Evolutionary conservation across 768 basidiomycete genomes (phyloP), one percentile per base, ranked within the genome.

Genomic region (Suillus discolor): DNA sequence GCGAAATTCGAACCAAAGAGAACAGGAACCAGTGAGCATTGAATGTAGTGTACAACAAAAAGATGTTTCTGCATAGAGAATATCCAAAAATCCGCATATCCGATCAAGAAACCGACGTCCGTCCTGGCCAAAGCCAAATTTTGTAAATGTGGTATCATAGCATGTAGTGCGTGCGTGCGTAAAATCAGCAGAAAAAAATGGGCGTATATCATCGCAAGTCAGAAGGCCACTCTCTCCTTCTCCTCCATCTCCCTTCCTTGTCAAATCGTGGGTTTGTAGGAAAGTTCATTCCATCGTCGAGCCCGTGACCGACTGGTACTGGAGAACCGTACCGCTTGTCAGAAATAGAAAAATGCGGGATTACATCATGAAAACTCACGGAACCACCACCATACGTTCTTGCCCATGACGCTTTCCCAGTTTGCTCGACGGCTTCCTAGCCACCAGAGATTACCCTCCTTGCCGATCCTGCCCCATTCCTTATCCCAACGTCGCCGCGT

Each of bases 391-490:
- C 83, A 82, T 63, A 76, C 75, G 65, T 79, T 84, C 41, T 70
- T 76, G 11, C 96, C 96, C 94, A 98, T 97, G 53, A 91, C 89
- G 59, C 87, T 85, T 69, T 85, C 83, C 95, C 95, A 97, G 68
- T 89, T 90, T 51, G 77, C 79, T 59, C 81, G 75, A 54, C 70
- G 66, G 68, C 82, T 85, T 34, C 92, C 96, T 42, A 87, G 77
- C 88, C 90, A 93, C 96, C 96, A 98, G 8, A 96, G 76, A 73
- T 95, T 89, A 0, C 91, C 94, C 72, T 96, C 96, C 38, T 81
- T 85, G 8, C 83, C 80, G 1, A 92, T 79, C 36, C 81, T 77
- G 0, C 96, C 96, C 92, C 93, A 98, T 71, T 96, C 94, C 31
- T 78, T 77, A 68, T 94, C 87, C 90, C 92, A 96, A 53, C 81